Percentiles rank a stretch among this genome's conserved stretches.
These are phyloP conservation scores for Odontarrhena argentea DNA, from an alignment of 345 rosid species.

Conservation along the genomic window DNA sequence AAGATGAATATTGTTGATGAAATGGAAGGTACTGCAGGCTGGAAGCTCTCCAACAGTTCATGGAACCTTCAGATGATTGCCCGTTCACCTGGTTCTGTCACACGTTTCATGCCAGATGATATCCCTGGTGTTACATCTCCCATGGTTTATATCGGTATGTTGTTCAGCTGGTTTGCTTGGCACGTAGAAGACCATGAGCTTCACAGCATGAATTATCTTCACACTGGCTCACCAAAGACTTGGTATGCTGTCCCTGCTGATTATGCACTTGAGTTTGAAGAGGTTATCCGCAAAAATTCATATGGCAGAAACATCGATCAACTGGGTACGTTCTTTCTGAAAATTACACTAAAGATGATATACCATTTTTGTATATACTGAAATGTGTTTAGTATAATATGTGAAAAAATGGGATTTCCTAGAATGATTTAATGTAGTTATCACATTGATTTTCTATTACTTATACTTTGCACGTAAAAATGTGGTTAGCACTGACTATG, in stretches of 20 bases:
- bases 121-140: constrained; percentile 99
- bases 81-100: constrained; percentile 93
- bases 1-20: constrained; percentile 50
- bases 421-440: background rate
- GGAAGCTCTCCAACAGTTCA: constrained; percentile 99
- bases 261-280: constrained; percentile 87
- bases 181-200: constrained; percentile 99
- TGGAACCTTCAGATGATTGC: constrained; percentile 98
- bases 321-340: constrained; percentile 58
- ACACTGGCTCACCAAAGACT: constrained; percentile 91
- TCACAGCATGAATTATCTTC: constrained; percentile 98
- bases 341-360: constrained; percentile 10
- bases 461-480: background rate
- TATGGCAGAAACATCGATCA: constrained; percentile 82
- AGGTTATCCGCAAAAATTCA: constrained; percentile 72
- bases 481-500: background rate
- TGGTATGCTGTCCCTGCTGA: constrained; percentile 98
- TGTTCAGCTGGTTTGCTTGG: constrained; percentile 99
- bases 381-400: constrained; percentile 8
- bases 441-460: background rate
- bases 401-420: constrained; percentile 9
- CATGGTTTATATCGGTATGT: constrained; percentile 95
- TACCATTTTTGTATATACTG: background rate
- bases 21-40: constrained; percentile 91
- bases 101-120: constrained; percentile 99